Evolutionary conservation across 257 asterid species (phyloP), one percentile per base, ranked within the genome.

Genomic region (Fraxinus americana): DNA sequence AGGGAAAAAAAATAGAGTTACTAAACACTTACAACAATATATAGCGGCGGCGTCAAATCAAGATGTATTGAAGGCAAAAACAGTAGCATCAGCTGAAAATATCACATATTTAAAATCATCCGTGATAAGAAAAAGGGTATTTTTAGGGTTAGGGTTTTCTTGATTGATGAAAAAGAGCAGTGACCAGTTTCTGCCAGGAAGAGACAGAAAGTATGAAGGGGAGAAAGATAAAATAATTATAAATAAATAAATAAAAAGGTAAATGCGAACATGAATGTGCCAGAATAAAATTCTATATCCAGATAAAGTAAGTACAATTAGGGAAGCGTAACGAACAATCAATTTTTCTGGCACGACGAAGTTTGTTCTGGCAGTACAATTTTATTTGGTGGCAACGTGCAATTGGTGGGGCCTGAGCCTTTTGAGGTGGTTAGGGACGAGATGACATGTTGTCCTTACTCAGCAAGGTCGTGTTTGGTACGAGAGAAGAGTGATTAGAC

Each of bases 91-190:
- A 11, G 36, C 35, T 13, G 7, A 63, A 13, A 27, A 9, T 27
- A 63, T 63, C 34, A 12, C 69, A 27, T 35, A 27, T 10, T 63
- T 23, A 27, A 63, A n/a, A 63, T 63, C 69, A 27, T 57, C 66
- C 4, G 29, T 4, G 69, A 13, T 23, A 3, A 63, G 69, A 63
- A 25, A 63, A 63, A 63, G 69, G 34, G 19, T 17, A 10, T 63
- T 61, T 41, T 63, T 63, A 63, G 69, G 36, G 34, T 63, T 63
- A 63, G 69, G 69, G 69, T n/a, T 63, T 63, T 25, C 36, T 63
- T 23, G 69, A 63, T 25, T 63, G 16, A 2, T 13, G 69, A 27
- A 27, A 63, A 10, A 27, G 34, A 63, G 36, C 69, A 25, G 69
- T 25, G 67, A 25, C 34, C 35, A 11, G 69, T 4, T 19, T 63